Conservation (phyloP, 352 stramenopile species). For the Phytophthora palmivora region DNA sequence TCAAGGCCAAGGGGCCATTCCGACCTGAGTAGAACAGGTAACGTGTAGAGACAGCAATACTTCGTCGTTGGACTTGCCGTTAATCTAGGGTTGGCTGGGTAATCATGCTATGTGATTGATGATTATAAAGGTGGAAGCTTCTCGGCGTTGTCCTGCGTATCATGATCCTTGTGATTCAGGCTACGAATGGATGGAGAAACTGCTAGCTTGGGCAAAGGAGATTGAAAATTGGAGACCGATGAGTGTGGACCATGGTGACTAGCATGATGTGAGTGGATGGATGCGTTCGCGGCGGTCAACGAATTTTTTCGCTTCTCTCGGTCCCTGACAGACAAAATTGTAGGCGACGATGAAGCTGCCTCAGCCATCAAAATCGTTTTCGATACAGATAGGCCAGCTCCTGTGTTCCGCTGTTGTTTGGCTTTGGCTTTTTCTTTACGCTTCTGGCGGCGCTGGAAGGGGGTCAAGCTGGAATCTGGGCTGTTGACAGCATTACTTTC, state of each 20-base stretch:
- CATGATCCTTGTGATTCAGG: slow-evolving; percentile 35
- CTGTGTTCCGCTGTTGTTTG: slow-evolving; percentile 50
- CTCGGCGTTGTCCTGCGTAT: slow-evolving; percentile 37
- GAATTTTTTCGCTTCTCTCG: slow-evolving; percentile 47
- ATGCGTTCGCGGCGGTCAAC: slow-evolving; percentile 8
- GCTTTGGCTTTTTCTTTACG: slow-evolving; percentile 53
- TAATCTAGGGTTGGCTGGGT: slow-evolving; percentile 15
- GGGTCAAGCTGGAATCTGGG: slow-evolving; percentile 42
- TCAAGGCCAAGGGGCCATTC: slow-evolving; percentile 65
- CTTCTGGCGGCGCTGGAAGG: slow-evolving; percentile 57
- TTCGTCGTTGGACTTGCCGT: slow-evolving; percentile 8
- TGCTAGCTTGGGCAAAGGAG: slow-evolving; percentile 57
- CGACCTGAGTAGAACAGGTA: slow-evolving; percentile 36
- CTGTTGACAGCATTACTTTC: slow-evolving; percentile 22
- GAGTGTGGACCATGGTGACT: slow-evolving; percentile 27
- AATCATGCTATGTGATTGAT: slow-evolving; percentile 26
- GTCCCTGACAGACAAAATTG: slow-evolving; percentile 22
- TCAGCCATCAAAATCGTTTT: slow-evolving; percentile 65
- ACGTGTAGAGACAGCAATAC: slow-evolving; percentile 13
- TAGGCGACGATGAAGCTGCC: slow-evolving; percentile 14
- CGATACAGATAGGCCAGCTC: slow-evolving; percentile 33
- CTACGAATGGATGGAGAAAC: slow-evolving; percentile 44
- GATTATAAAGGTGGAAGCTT: slow-evolving; percentile 58
- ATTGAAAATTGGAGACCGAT: slow-evolving; percentile 29
- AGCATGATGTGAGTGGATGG: slow-evolving; percentile 18